Base-by-base conservation (phyloP, 176 grass and related monocot genomes). In the Secale cereale region DNA sequence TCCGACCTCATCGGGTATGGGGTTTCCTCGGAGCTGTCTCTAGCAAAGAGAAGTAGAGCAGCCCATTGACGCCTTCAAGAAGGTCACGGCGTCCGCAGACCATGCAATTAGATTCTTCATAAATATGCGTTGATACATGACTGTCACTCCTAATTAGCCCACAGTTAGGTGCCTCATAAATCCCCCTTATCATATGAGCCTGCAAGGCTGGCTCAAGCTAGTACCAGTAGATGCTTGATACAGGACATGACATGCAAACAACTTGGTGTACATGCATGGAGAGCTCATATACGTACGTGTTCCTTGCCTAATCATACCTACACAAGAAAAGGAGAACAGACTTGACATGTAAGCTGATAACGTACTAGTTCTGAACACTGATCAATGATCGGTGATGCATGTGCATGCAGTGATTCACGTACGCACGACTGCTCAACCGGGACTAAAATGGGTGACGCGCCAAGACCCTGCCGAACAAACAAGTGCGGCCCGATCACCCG, bases 241-340 rank as follows among this genome's bases (percentile, higher is more conserved):
- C 59, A 74, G 10, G 84, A 90, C 84, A 4, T 86, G 23, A 90
- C 84, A 0, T 79, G 23, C 59, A 78, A 90, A 35, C 88, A 33
- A 82, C 43, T 65, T 43, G 0, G 19, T 7, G n/a, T 66, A 19
- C 4, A 39, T 35, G 77, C 2, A 43, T 22, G 84, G 66, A 86
- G 68, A 68, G 27, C 7, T 19, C 70, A 41, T 67, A 2, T 41
- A 74, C n/a, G 29, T 41, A 74, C n/a, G 29, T 56, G 37, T 74
- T 65, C 56, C 17, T 83, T 0, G 48, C 16, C 48, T 52, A 79
- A 79, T 65, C 52, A n/a, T 10, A n/a, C 30, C 30, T 31, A 31
- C 54, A 57, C 5, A 57, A 33, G 4, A 33, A 33, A 33, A 33
- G 32, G 32, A 33, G 32, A 33, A 33, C 3, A 33, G 2, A 33